Evolutionary conservation across 2,329 filamentous ascomycete species (phyloP), one percentile per base, ranked within the genome.

Genomic region (Curvularia hawaiiensis): DNA sequence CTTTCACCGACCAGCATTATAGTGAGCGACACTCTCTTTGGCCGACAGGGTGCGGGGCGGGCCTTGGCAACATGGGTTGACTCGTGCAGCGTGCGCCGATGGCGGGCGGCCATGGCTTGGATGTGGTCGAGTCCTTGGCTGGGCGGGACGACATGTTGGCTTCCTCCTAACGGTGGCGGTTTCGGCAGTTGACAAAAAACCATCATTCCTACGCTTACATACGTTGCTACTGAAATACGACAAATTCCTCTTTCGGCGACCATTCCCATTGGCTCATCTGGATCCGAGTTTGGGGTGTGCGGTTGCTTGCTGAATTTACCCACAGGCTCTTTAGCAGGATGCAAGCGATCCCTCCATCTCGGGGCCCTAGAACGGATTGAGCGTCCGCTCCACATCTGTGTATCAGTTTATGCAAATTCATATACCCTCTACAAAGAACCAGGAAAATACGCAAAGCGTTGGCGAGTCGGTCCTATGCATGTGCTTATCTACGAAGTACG

Each of bases 31-130:
- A 46, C 33, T 60, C 41, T 56, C 56, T 58, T 55, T 65, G 65
- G 59, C 59, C 61, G 60, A 57, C 31, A 28, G 48, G 26, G 61
- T 71, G 72, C 67, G 69, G 72, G 71, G 71, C 62, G 54, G 50
- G 33, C 33, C 71, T 75, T 75, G 72, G 72, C 72, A 50, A 58
- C 69, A 67, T 59, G 68, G 67, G 50, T 63, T 49, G 50, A 58
- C 50, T 62, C 52, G 56, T 61, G 64, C 52, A 60, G 56, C 24
- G 47, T 43, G 60, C 60, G 59, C 62, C 61, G 59, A 59, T 62
- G 61, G 58, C 58, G 56, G 53, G 61, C 59, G 56, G 60, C 22
- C 33, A 63, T 51, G 47, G 54, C 50, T 61, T 61, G 35, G 43
- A 60, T 56, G 41, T 47, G 57, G 62, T 63, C 62, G 58, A 57